Percentiles rank a stretch among this genome's conserved stretches.
Conservation (phyloP, 495 filamentous ascomycete genomes). For the Xylaria scruposa region DNA sequence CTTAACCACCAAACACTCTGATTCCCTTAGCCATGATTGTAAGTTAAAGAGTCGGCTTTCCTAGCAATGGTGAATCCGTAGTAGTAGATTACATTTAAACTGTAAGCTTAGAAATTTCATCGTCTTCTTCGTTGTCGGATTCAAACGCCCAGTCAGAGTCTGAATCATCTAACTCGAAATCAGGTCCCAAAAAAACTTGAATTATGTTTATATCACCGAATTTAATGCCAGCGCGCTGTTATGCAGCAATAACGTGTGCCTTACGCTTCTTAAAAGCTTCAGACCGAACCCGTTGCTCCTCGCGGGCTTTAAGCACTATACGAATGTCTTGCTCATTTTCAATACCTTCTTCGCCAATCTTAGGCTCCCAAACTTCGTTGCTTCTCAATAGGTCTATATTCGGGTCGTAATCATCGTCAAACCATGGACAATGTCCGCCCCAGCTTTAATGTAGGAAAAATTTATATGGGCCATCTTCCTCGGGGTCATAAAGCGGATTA, state of each 20-base stretch:
- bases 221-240: not conserved
- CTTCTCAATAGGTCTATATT: conserved; percentile 1
- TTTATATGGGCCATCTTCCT: conserved; percentile 14
- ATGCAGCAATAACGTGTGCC: not conserved
- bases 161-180: not conserved
- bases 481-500: conserved; percentile 14
- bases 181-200: not conserved
- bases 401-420: conserved; percentile 18
- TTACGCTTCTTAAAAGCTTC: not conserved
- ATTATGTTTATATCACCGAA: not conserved
- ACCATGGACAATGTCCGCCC: conserved; percentile 19
- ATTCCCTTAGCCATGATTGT: conserved; percentile 4
- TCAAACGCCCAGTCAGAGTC: not conserved
- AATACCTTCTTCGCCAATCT: conserved; percentile 27
- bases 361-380: conserved; percentile 16
- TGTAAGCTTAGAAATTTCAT: not conserved
- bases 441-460: not conserved
- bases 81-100: not conserved
- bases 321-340: conserved; percentile 20
- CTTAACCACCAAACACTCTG: not conserved
- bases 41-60: not conserved
- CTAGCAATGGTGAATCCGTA: not conserved
- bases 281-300: not conserved
- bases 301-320: conserved; percentile 18
- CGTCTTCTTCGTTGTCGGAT: not conserved